A percentile compares a stretch with the other conserved stretches of the same genome.
phyloP scores from a whole-genome alignment of 208 protist genomes.

The Leishmania turanica region DNA sequence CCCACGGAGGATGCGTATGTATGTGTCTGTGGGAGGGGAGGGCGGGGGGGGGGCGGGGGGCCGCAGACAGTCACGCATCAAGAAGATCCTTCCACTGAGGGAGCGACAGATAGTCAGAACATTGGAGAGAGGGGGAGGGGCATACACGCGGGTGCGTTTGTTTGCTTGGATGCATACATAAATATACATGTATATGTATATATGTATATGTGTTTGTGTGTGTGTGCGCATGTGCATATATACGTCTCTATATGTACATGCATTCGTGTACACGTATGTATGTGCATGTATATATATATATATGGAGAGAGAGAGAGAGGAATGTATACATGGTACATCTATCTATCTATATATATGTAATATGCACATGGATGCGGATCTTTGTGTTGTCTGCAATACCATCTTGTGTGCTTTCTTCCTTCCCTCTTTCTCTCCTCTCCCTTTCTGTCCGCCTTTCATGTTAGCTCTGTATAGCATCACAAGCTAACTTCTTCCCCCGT shows the following conservation, averaged over 20 bases:
- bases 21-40: neutral
- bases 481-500: neutral
- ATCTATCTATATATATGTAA: no score
- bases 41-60: neutral
- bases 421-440: neutral
- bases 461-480: neutral
- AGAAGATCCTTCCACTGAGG: neutral
- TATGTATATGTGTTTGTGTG: no score
- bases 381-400: neutral
- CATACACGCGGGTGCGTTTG: neutral
- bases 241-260: neutral
- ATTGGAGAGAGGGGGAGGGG: neutral
- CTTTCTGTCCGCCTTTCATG: neutral
- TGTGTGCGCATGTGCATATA: neutral
- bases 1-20: neutral
- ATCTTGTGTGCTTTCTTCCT: neutral
- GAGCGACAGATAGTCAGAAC: neutral
- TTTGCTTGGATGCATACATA: neutral
- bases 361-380: neutral
- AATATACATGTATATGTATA: neutral
- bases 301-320: no score
- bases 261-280: neutral
- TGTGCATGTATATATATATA: neutral
- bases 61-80: neutral
- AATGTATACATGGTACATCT: no score